Evolutionary conservation across 192 early-diverging fungal species (phyloP).

Genomic region (Chytriomyces sp.): DNA sequence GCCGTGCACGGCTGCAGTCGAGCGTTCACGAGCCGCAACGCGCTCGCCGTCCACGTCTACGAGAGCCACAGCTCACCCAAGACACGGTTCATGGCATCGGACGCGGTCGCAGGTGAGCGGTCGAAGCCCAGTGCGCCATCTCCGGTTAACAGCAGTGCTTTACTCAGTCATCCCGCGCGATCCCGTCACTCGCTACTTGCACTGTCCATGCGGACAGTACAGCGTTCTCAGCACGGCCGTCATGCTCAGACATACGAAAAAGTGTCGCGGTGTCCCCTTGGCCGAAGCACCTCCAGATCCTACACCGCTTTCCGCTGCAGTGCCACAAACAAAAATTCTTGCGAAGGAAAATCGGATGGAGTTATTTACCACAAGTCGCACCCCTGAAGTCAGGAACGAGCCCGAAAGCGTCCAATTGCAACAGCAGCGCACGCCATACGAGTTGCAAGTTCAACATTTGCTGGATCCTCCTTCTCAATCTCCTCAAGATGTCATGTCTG

Average conservation of each 20-base stretch:
- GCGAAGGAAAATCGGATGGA: no score
- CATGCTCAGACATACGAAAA: neutral
- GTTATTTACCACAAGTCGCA: no score
- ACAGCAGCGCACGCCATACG: no score
- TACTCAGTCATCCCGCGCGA: neutral
- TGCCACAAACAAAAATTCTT: no score
- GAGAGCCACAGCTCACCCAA: neutral
- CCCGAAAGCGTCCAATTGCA: no score
- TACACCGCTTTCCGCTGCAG: no score
- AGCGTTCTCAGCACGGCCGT: neutral
- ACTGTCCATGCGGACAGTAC: conserved; percentile 1
- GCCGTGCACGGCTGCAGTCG: neutral
- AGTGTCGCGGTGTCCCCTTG: neutral
- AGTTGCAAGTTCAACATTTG: no score
- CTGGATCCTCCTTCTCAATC: no score
- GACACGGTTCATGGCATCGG: neutral
- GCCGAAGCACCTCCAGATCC: no score
- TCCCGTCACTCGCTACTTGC: neutral
- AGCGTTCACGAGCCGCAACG: neutral
- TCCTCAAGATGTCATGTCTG: no score
- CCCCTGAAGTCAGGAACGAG: no score
- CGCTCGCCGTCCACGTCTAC: conserved; percentile 11
- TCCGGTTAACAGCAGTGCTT: neutral
- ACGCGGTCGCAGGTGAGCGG: neutral
- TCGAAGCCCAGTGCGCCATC: neutral